A percentile compares a stretch with the other conserved stretches of the same genome.
Evolutionary conservation across 1,284 basidiomycete species (phyloP).

Genomic region (Cutaneotrichosporon spelunceum): DNA sequence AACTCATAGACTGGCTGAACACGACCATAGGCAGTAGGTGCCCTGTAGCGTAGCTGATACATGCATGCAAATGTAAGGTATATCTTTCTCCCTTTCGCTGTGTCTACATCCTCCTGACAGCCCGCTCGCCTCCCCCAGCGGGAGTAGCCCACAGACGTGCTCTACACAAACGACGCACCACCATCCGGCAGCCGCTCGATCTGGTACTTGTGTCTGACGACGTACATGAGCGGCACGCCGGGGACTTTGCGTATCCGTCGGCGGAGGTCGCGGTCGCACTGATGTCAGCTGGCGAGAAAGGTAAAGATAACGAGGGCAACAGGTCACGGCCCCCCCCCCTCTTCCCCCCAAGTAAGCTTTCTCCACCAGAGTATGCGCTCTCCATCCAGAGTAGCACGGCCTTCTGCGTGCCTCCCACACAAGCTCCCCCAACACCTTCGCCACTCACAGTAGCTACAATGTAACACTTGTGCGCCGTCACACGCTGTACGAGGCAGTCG

Average conservation of each 20-base stretch:
- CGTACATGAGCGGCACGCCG: slow-evolving; percentile 94
- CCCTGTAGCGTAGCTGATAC: neutral
- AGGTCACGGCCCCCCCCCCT: no score
- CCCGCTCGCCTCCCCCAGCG: no score
- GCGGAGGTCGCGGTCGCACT: slow-evolving; percentile 89
- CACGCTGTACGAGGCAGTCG: slow-evolving; percentile 94
- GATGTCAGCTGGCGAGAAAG: slow-evolving; percentile 11
- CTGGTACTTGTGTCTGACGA: slow-evolving; percentile 81
- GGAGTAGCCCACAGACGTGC: neutral
- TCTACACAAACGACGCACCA: slow-evolving; percentile 30
- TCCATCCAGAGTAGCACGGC: no score
- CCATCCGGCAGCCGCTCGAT: slow-evolving; percentile 84
- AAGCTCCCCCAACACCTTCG: neutral
- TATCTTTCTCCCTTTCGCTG: neutral
- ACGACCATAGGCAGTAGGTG: neutral
- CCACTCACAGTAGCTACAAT: slow-evolving; percentile 77
- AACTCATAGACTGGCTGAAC: slow-evolving; percentile 11
- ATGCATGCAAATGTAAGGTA: slow-evolving; percentile 22
- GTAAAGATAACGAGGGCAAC: no score
- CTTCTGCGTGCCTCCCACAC: no score
- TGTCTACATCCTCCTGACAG: neutral
- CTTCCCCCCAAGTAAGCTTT: neutral
- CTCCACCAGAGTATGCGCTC: no score
- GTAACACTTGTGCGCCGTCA: slow-evolving; percentile 92
- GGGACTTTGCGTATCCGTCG: slow-evolving; percentile 88